phyloP scores from a whole-genome alignment of 169 alveolate species.

The Eimeria maxima region DNA sequence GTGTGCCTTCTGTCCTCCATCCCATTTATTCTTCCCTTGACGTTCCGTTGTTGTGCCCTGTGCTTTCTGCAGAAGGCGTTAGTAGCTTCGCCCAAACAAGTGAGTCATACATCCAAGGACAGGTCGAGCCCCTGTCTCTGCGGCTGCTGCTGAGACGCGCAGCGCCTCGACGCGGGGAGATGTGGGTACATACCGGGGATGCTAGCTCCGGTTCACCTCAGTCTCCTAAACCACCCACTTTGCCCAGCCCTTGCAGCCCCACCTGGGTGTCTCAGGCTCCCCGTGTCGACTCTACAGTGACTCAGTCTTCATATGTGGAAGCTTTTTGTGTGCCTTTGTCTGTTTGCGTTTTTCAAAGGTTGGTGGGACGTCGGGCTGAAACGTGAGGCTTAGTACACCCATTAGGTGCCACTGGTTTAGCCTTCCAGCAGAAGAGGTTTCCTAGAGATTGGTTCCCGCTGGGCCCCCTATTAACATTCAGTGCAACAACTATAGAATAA shows the following conservation, averaged over 20 bases:
- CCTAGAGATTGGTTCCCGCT: background rate
- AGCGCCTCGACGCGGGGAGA: background rate
- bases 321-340: background rate
- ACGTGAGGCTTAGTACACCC: background rate
- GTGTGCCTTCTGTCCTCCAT: background rate
- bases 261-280: background rate
- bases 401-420: background rate
- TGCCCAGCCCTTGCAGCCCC: background rate
- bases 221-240: background rate
- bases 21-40: background rate
- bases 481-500: background rate
- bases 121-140: background rate
- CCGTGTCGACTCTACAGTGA: background rate
- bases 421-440: background rate
- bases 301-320: background rate
- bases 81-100: constrained; percentile 36
- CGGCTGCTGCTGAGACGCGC: background rate
- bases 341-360: background rate
- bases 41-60: background rate
- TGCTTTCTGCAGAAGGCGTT: background rate
- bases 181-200: background rate
- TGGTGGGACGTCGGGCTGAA: constrained; percentile 3
- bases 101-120: background rate
- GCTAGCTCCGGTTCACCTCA: background rate
- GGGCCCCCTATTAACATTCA: background rate